A percentile compares a stretch with the other conserved stretches of the same genome.
Conservation (phyloP, 1,284 basidiomycete species). For the Pseudozyma hubeiensis region DNA sequence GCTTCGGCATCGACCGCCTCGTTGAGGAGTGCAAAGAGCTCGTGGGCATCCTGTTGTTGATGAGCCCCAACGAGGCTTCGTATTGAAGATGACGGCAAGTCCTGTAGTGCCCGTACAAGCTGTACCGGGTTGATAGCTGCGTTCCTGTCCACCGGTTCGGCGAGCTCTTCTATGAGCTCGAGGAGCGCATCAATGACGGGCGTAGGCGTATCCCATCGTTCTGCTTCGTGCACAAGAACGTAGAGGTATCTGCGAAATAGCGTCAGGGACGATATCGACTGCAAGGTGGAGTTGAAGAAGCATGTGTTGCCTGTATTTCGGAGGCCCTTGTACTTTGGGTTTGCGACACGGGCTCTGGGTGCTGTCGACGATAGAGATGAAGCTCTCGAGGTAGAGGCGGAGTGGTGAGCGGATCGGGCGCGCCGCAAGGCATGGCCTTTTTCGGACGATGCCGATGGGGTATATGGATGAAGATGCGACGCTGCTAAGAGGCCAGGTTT, state of each 20-base stretch:
- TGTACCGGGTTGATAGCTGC: conserved; percentile 51
- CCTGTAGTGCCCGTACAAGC: conserved; percentile 52
- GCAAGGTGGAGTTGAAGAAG: conserved; percentile 67
- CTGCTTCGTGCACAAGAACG: conserved; percentile 45
- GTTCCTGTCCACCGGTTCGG: conserved; percentile 45
- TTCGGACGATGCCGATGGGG: conserved; percentile 19
- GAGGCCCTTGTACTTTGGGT: conserved; percentile 53
- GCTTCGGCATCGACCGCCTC: conserved; percentile 62
- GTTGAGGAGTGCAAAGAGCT: conserved; percentile 63
- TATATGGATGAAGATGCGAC: conserved; percentile 32
- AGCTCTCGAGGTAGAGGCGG: conserved; percentile 14
- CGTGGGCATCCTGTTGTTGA: conserved; percentile 68
- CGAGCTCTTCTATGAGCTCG: conserved; percentile 53
- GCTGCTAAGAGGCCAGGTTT: conserved; percentile 39
- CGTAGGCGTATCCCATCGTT: conserved; percentile 59
- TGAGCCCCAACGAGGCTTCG: conserved; percentile 62
- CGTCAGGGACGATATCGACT: conserved; percentile 56
- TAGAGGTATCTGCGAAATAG: conserved; percentile 46
- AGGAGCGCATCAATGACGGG: conserved; percentile 63
- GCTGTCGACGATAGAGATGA: conserved; percentile 8
- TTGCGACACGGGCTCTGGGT: conserved; percentile 10
- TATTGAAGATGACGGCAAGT: conserved; percentile 49
- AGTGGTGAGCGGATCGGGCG: conserved; percentile 19
- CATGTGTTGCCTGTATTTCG: conserved; percentile 66
- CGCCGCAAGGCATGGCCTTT: conserved; percentile 26